Evolutionary conservation across 2,329 filamentous ascomycete species (phyloP), one percentile per base, ranked within the genome.

Genomic region (Teratosphaeria viscida): DNA sequence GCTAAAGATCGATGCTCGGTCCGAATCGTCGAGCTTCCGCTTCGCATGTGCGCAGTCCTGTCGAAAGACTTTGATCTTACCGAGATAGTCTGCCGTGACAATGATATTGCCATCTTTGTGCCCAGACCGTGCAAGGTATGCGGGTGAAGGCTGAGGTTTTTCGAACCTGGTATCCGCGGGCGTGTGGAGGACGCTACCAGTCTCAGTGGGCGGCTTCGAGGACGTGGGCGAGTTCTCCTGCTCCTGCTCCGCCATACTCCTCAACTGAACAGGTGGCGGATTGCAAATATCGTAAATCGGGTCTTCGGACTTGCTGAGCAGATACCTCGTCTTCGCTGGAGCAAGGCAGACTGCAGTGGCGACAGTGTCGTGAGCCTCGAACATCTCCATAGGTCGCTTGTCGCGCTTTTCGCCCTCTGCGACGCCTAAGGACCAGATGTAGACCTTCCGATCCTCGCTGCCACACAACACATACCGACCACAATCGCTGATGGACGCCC

Each of bases 231-330:
- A 65, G 16, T 14, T 26, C 19, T 49, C 43, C 16, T 67, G 63
- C 29, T 64, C 62, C 75, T 81, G 81, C 67, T 94, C 89, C 23
- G 87, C 84, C 29, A 86, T 82, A 64, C 87, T 91, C 62, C 92
- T 79, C 19, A 97, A 79, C 6, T 85, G 92, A 16, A 97, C 85
- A 0, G 92, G 91, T 0, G 92, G 94, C 5, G 94, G 94, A 67
- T 97, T 97, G 78, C 94, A 97, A 1, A 97, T 80, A 67, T 96
- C 92, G 72, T 91, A 99, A n/a, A 99, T 83, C 1, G 94, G 92
- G 71, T 99, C 92, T 59, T 90, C 89, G 0, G 91, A 95, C 14
- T 83, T 82, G 56, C 88, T 86, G 0, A 99, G 81, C 2, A 94
- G 78, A 68, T 89, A 86, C 60, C 89, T 84, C 11, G 90, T 91